These are phyloP conservation scores for Xylaria acuta DNA, from an alignment of 495 filamentous ascomycete species.

Conservation along the genomic window DNA sequence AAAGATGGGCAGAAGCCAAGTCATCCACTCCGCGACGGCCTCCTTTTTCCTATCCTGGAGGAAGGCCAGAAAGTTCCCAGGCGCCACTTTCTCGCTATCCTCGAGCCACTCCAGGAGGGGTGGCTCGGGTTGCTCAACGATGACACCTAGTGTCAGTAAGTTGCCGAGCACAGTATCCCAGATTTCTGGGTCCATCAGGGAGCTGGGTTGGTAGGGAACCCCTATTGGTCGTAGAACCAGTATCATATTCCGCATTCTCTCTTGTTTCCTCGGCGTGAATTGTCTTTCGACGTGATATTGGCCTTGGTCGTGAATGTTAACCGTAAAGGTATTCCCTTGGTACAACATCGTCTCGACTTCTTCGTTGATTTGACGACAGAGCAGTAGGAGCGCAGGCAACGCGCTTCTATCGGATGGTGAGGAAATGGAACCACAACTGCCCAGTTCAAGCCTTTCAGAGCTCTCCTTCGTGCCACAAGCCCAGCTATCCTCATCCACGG, in stretches of 20 bases:
- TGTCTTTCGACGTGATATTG: neutral
- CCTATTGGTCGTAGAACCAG: conserved; percentile 8
- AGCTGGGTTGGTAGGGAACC: neutral
- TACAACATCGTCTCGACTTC: conserved; percentile 22
- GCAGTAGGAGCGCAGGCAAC: conserved; percentile 9
- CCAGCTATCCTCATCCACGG: neutral
- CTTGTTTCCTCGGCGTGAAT: conserved; percentile 8
- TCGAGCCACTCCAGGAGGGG: conserved; percentile 7
- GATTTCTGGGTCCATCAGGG: conserved; percentile 12
- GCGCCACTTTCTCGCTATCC: neutral
- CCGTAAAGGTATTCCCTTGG: conserved; percentile 12
- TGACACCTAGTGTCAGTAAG: conserved; percentile 12
- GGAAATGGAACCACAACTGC: neutral
- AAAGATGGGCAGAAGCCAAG: conserved; percentile 22
- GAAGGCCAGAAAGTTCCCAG: conserved; percentile 2
- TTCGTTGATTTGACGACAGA: conserved; percentile 22
- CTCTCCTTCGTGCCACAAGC: neutral
- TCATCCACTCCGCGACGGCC: conserved; percentile 21
- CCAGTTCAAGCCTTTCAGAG: neutral
- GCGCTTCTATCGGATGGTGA: neutral
- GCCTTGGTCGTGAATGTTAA: conserved; percentile 3
- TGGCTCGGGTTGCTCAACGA: conserved; percentile 16
- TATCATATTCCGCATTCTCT: conserved; percentile 20
- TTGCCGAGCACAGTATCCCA: conserved; percentile 23
- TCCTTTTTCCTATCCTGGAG: conserved; percentile 6